Conservation (phyloP, 2,329 filamentous ascomycete species). For the Sporothrix euskadiensis region DNA sequence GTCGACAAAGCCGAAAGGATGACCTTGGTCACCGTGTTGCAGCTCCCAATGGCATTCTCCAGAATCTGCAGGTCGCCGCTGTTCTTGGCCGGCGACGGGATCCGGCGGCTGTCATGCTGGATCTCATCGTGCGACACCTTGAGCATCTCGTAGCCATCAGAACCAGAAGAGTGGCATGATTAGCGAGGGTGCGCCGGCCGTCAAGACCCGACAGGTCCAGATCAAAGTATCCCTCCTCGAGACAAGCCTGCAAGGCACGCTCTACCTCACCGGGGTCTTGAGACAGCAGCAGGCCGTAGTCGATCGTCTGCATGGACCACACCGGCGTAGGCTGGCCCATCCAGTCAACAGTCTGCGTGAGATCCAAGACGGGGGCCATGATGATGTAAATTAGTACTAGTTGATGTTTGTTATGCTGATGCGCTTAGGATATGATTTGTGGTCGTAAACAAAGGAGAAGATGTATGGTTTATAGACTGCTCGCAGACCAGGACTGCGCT, state of each 20-base stretch:
- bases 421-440: not conserved
- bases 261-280: slow-evolving; percentile 57
- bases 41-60: slow-evolving; percentile 52
- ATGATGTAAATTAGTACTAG: not conserved
- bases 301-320: slow-evolving; percentile 54
- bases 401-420: not conserved
- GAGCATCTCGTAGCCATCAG: slow-evolving; percentile 57
- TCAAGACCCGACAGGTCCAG: slow-evolving; percentile 55
- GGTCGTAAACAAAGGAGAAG: not conserved
- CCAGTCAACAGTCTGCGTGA: slow-evolving; percentile 51
- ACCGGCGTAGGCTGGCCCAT: slow-evolving; percentile 52
- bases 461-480: no score
- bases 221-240: slow-evolving; percentile 57
- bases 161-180: slow-evolving; percentile 53
- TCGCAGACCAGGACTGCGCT: no score
- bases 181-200: slow-evolving; percentile 53
- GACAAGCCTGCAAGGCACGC: slow-evolving; percentile 51
- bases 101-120: slow-evolving; percentile 48
- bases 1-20: slow-evolving; percentile 54
- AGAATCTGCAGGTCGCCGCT: slow-evolving; percentile 50
- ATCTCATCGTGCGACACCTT: slow-evolving; percentile 54
- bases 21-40: slow-evolving; percentile 53
- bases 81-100: slow-evolving; percentile 52
- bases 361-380: slow-evolving; percentile 36
- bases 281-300: slow-evolving; percentile 54